Conservation (phyloP, 768 basidiomycete genomes). For the Tephrocybe sp. region DNA sequence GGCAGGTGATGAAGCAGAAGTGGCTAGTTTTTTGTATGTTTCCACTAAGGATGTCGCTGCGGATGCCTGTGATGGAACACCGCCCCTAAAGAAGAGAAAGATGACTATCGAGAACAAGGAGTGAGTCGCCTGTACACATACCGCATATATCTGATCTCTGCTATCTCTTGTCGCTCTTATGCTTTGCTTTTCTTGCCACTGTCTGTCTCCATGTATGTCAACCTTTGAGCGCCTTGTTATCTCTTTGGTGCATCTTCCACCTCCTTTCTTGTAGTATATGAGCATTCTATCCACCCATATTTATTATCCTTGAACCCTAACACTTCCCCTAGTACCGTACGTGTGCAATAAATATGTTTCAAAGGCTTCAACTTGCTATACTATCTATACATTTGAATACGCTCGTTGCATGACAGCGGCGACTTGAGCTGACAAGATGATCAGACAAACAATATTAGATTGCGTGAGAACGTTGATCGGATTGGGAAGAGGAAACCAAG, state of each 20-base stretch:
- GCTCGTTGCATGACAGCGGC: conserved; percentile 6
- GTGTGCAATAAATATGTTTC: conserved; percentile 13
- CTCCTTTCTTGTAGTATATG: conserved; percentile 24
- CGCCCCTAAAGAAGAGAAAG: conserved; percentile 53
- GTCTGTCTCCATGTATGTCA: conserved; percentile 7
- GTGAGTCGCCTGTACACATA: conserved; percentile 9
- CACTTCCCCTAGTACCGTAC: conserved; percentile 8
- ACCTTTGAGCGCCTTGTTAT: conserved; percentile 15
- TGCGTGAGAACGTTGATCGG: conserved; percentile 25
- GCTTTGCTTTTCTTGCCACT: conserved; percentile 15
- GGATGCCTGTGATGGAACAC: conserved; percentile 25
- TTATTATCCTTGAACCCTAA: conserved; percentile 16
- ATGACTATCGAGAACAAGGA: conserved; percentile 29
- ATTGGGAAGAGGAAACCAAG: conserved; percentile 18
- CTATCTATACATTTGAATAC: not conserved
- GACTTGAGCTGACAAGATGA: conserved; percentile 7
- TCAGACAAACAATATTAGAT: conserved; percentile 17
- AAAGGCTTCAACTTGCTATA: not conserved
- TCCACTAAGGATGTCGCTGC: conserved; percentile 3
- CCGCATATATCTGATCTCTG: conserved; percentile 18
- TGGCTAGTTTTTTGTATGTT: conserved; percentile 6
- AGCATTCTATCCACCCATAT: conserved; percentile 3
- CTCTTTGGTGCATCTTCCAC: conserved; percentile 16
- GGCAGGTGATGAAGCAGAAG: conserved; percentile 26
- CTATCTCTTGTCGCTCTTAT: conserved; percentile 19